Conservation (phyloP, 2,329 filamentous ascomycete species). For the Ceratocystis smalleyi region DNA sequence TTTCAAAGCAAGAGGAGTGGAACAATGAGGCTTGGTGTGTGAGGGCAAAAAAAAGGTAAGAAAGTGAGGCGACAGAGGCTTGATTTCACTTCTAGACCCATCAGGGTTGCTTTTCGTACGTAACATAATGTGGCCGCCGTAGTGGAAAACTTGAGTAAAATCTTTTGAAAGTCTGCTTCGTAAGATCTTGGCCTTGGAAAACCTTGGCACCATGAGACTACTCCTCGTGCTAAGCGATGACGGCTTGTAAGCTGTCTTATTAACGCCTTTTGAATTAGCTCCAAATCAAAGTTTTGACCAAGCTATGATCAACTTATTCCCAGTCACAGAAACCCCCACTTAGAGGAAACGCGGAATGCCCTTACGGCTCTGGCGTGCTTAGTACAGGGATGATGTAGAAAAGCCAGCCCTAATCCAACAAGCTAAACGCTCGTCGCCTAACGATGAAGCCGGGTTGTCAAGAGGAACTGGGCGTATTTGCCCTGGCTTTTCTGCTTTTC, state of each 20-base stretch:
- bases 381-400: background rate
- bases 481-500: background rate
- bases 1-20: background rate
- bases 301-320: constrained; percentile 1
- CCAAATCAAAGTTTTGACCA: background rate
- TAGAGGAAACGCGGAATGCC: constrained; percentile 3
- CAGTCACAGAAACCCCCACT: constrained; percentile 3
- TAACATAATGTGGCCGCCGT: background rate
- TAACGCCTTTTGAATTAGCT: background rate
- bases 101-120: constrained; percentile 3
- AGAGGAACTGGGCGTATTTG: background rate
- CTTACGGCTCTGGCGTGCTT: background rate
- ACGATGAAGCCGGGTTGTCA: background rate
- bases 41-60: background rate
- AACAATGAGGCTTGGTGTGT: background rate
- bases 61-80: background rate
- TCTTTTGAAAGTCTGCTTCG: background rate
- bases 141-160: background rate
- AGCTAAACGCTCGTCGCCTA: background rate
- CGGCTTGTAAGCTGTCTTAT: background rate
- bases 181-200: background rate
- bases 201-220: background rate
- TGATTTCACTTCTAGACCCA: background rate
- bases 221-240: background rate
- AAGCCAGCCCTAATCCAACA: background rate